phyloP scores from a whole-genome alignment of 2,329 filamentous ascomycete species.

The Zasmidium angulare region DNA sequence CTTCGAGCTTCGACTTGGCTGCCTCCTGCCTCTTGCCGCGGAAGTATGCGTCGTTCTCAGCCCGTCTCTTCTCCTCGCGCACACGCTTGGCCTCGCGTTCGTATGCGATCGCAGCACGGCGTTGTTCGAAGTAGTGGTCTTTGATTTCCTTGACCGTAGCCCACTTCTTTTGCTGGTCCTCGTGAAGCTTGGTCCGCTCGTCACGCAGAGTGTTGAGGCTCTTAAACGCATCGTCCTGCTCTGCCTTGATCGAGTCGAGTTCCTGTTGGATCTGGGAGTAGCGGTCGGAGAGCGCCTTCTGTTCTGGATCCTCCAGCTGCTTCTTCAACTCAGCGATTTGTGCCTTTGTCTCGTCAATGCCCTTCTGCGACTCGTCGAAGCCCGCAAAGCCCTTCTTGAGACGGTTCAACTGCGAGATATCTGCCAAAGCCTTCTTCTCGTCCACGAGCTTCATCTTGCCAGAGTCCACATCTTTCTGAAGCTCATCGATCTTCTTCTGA shows the following conservation, averaged over 20 bases:
- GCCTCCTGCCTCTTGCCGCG: slow-evolving; percentile 73
- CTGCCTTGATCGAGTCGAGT: slow-evolving; percentile 83
- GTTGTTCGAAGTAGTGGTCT: slow-evolving; percentile 80
- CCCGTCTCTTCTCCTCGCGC: slow-evolving; percentile 73
- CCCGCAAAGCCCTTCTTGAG: slow-evolving; percentile 86
- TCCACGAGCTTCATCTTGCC: slow-evolving; percentile 95
- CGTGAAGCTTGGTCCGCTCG: slow-evolving; percentile 78
- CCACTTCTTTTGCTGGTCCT: slow-evolving; percentile 85
- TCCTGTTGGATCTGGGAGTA: slow-evolving; percentile 85
- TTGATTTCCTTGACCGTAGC: slow-evolving; percentile 79
- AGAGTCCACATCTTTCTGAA: slow-evolving; percentile 82
- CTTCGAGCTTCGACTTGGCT: slow-evolving; percentile 73
- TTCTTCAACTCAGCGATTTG: slow-evolving; percentile 90
- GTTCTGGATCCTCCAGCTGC: slow-evolving; percentile 84
- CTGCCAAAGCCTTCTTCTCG: slow-evolving; percentile 87
- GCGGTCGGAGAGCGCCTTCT: slow-evolving; percentile 80
- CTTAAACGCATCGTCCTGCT: slow-evolving; percentile 90
- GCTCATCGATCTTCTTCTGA: slow-evolving; percentile 74
- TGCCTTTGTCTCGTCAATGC: slow-evolving; percentile 80
- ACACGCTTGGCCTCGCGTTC: slow-evolving; percentile 80
- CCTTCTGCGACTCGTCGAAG: slow-evolving; percentile 79
- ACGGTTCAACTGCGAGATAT: slow-evolving; percentile 81
- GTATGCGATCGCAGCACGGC: slow-evolving; percentile 78
- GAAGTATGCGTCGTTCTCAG: slow-evolving; percentile 73
- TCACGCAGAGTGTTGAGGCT: slow-evolving; percentile 80